A percentile compares a stretch with the other conserved stretches of the same genome.
Conservation (phyloP, 192 early-diverging fungal species). For the Coemansia sp. region DNA sequence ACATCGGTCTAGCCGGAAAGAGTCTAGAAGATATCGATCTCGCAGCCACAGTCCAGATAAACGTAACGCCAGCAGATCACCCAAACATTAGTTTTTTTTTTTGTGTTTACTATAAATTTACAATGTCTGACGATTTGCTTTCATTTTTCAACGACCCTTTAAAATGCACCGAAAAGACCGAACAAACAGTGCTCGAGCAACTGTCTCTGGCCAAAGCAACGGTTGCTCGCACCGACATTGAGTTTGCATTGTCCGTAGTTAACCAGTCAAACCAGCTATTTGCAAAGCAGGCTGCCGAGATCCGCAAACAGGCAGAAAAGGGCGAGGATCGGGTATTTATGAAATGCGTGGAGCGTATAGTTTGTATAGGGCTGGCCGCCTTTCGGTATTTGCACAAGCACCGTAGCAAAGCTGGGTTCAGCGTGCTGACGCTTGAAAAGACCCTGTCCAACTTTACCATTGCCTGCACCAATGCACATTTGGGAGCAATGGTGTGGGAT, state of each 20-base stretch:
- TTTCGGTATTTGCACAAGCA: conserved; percentile 28
- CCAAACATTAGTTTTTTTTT: conserved; percentile 4
- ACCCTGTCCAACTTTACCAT: conserved; percentile 41
- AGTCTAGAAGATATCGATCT: no score
- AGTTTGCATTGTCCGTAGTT: conserved; percentile 35
- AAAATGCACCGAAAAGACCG: conserved; percentile 27
- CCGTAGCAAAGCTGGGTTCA: conserved; percentile 31
- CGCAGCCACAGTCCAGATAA: no score
- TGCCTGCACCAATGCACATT: conserved; percentile 39
- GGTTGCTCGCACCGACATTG: conserved; percentile 18
- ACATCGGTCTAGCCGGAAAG: no score
- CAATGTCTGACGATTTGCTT: conserved; percentile 18
- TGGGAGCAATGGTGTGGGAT: conserved; percentile 29
- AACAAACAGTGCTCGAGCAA: conserved; percentile 22
- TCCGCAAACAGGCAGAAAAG: conserved; percentile 12
- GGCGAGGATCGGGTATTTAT: background rate
- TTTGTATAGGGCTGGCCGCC: conserved; percentile 19
- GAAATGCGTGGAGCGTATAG: conserved; percentile 19
- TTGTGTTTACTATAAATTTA: conserved; percentile 8
- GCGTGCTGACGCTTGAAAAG: conserved; percentile 38
- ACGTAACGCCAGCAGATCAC: no score
- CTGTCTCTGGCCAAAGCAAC: conserved; percentile 10
- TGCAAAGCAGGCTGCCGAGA: conserved; percentile 14
- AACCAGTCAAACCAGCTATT: conserved; percentile 48
- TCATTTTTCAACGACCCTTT: conserved; percentile 15